phyloP scores from a whole-genome alignment of 192 early-diverging fungal species.

The Chytriomyces hyalinus region DNA sequence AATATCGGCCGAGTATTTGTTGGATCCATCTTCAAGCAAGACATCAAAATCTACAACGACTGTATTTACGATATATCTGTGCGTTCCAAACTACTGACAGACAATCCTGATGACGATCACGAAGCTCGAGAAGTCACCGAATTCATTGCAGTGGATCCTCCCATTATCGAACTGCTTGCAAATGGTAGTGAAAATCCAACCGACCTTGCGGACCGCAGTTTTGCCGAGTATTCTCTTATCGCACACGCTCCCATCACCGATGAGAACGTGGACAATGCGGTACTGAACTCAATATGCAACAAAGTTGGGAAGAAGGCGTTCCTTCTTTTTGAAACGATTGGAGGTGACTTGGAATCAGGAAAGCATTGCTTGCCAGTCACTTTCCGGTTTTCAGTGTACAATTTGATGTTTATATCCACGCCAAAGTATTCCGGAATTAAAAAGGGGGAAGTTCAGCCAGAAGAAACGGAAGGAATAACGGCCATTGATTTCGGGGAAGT shows the following conservation, averaged over 20 bases:
- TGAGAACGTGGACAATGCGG: slow-evolving; percentile 1
- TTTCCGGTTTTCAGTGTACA: slow-evolving; percentile 34
- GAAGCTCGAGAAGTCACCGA: not conserved
- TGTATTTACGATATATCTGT: slow-evolving; percentile 34
- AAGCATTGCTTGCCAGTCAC: slow-evolving; percentile 40
- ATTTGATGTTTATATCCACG: slow-evolving; percentile 32
- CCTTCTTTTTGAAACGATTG: slow-evolving; percentile 36
- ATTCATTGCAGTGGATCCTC: slow-evolving; percentile 7
- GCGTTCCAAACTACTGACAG: slow-evolving; percentile 18
- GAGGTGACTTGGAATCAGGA: slow-evolving; percentile 37
- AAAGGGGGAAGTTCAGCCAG: slow-evolving; percentile 29
- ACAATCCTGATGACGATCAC: slow-evolving; percentile 3
- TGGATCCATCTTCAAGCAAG: slow-evolving; percentile 23
- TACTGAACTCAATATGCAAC: slow-evolving; percentile 23
- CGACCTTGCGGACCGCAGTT: not conserved
- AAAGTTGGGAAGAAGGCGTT: slow-evolving; percentile 27
- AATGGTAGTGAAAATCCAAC: slow-evolving; percentile 1
- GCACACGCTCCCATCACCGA: not conserved
- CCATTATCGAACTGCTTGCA: slow-evolving; percentile 17
- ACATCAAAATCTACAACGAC: slow-evolving; percentile 33
- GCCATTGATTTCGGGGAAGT: slow-evolving; percentile 55
- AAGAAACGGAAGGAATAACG: slow-evolving; percentile 40
- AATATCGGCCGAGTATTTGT: slow-evolving; percentile 45
- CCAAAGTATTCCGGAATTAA: slow-evolving; percentile 24
- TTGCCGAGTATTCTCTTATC: not conserved